Evolutionary conservation across 2,329 filamentous ascomycete genomes (phyloP).

Genomic region (Dothidotthia symphoricarpi): DNA sequence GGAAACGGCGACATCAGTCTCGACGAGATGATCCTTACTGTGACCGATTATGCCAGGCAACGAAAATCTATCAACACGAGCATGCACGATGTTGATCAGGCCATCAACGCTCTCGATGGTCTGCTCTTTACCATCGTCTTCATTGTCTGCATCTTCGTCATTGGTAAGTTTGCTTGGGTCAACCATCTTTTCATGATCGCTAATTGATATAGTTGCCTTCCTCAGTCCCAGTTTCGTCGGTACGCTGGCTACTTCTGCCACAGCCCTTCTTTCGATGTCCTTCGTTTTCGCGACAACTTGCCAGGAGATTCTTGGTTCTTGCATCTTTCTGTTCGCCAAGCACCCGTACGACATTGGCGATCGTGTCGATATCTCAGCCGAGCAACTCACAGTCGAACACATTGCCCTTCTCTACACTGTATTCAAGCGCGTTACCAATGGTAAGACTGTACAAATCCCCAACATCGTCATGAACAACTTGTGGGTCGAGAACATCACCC

Average conservation of each 20-base stretch:
- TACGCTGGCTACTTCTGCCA: conserved; percentile 85
- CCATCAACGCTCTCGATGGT: conserved; percentile 84
- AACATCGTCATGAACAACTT: conserved; percentile 88
- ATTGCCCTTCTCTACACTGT: conserved; percentile 93
- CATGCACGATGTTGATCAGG: conserved; percentile 97
- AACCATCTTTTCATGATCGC: neutral
- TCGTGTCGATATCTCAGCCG: conserved; percentile 74
- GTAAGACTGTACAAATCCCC: conserved; percentile 78
- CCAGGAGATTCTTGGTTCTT: conserved; percentile 95
- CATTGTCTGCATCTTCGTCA: conserved; percentile 78
- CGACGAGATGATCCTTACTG: conserved; percentile 89
- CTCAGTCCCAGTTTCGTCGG: conserved; percentile 82
- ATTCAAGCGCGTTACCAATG: conserved; percentile 78
- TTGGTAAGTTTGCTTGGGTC: conserved; percentile 54
- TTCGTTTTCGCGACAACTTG: conserved; percentile 92
- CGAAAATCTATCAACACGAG: conserved; percentile 86
- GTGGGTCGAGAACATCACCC: conserved; percentile 94
- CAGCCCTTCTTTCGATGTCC: conserved; percentile 88
- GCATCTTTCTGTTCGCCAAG: conserved; percentile 98
- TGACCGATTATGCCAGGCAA: conserved; percentile 79
- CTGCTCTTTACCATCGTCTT: conserved; percentile 79
- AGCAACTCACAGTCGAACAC: conserved; percentile 80
- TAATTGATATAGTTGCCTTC: conserved; percentile 65
- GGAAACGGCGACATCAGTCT: conserved; percentile 91
- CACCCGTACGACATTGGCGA: conserved; percentile 97